A percentile compares a stretch with the other conserved stretches of the same genome.
Conservation (phyloP, 495 filamentous ascomycete species). For the Hypoxylon subgilvum region DNA sequence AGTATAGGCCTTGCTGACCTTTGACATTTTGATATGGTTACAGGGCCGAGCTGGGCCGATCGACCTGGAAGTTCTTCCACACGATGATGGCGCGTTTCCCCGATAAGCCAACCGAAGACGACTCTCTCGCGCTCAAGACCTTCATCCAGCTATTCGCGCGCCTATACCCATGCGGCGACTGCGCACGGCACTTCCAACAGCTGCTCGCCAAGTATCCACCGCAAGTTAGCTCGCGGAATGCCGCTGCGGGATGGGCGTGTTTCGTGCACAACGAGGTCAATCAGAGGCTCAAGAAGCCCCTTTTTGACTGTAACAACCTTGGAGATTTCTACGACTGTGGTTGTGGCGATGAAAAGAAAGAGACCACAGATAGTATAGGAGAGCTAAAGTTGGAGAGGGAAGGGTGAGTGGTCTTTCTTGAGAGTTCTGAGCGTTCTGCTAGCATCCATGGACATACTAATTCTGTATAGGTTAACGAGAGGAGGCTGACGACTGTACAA, state of each 20-base stretch:
- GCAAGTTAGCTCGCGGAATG: slow-evolving; percentile 81
- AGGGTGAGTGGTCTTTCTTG: slow-evolving; percentile 32
- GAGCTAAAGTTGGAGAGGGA: slow-evolving; percentile 48
- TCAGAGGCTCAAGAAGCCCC: slow-evolving; percentile 75
- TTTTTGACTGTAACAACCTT: slow-evolving; percentile 88
- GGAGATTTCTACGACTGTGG: slow-evolving; percentile 96
- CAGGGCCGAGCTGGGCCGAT: slow-evolving; percentile 86
- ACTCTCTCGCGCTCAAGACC: slow-evolving; percentile 79
- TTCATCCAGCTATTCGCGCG: slow-evolving; percentile 91
- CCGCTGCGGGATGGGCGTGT: slow-evolving; percentile 90
- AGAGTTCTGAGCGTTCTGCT: not conserved
- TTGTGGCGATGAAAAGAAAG: slow-evolving; percentile 74
- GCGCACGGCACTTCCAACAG: slow-evolving; percentile 86
- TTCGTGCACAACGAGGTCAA: slow-evolving; percentile 96
- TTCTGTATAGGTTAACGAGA: slow-evolving; percentile 22
- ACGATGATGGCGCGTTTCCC: slow-evolving; percentile 95
- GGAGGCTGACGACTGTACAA: slow-evolving; percentile 18
- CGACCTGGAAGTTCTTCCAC: slow-evolving; percentile 92
- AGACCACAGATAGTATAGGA: slow-evolving; percentile 37
- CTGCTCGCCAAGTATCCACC: slow-evolving; percentile 86
- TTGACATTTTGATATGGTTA: not conserved
- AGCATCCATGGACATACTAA: slow-evolving; percentile 9
- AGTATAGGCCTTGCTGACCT: slow-evolving; percentile 12
- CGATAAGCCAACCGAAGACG: slow-evolving; percentile 79
- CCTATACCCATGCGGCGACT: slow-evolving; percentile 95